Evolutionary conservation across 495 filamentous ascomycete species (phyloP).

Genomic region (Aspergillus wentii): DNA sequence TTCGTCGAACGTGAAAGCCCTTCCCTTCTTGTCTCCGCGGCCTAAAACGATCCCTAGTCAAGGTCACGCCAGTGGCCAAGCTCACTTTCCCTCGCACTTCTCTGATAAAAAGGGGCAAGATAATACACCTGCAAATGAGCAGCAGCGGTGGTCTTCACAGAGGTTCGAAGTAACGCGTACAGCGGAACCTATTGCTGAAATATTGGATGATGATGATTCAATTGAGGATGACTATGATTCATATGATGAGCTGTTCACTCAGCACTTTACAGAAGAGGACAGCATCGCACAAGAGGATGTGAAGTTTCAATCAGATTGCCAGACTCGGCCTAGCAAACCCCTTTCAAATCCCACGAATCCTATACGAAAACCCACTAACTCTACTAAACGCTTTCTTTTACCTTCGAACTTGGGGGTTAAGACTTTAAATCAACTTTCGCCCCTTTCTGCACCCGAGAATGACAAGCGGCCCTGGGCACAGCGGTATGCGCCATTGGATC

Average conservation of each 20-base stretch:
- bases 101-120: constrained; percentile 8
- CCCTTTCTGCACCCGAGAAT: constrained; percentile 1
- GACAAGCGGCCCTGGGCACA: constrained; percentile 73
- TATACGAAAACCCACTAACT: constrained; percentile 5
- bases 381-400: constrained; percentile 23
- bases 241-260: constrained; percentile 38
- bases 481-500: constrained; percentile 62
- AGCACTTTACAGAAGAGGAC: constrained; percentile 12
- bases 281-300: constrained; percentile 3
- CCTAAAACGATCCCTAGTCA: constrained; percentile 6
- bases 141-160: constrained; percentile 29
- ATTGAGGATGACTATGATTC: constrained; percentile 51
- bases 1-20: background rate
- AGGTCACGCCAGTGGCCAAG: constrained; percentile 1
- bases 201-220: constrained; percentile 33
- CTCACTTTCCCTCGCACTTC: constrained; percentile 15
- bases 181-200: constrained; percentile 8
- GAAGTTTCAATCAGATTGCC: background rate
- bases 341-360: constrained; percentile 7
- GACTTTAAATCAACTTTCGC: background rate
- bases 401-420: constrained; percentile 3
- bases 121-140: constrained; percentile 14
- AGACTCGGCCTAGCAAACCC: background rate
- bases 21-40: background rate
- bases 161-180: constrained; percentile 17